These are phyloP conservation scores for Hypomontagnella monticulosa DNA, from an alignment of 495 filamentous ascomycete genomes.

Conservation along the genomic window DNA sequence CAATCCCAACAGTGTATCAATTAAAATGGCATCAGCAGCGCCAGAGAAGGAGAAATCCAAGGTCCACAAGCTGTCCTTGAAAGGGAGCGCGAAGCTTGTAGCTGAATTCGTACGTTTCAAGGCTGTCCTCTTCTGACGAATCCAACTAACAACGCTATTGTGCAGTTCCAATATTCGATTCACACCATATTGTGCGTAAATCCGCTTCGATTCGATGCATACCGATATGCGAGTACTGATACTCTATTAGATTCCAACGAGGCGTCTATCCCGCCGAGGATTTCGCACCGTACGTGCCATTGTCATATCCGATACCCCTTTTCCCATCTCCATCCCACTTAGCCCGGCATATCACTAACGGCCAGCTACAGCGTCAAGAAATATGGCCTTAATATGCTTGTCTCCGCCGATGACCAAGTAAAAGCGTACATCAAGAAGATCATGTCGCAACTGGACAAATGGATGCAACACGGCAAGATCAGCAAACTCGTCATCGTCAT, in stretches of 20 bases:
- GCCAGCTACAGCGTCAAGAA: slow-evolving; percentile 79
- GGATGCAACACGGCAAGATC: slow-evolving; percentile 96
- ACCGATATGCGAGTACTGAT: slow-evolving; percentile 4
- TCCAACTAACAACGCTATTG: slow-evolving; percentile 7
- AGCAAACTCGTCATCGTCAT: slow-evolving; percentile 96
- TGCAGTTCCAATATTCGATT: slow-evolving; percentile 93
- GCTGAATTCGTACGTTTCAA: slow-evolving; percentile 87
- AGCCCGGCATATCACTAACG: slow-evolving; percentile 4
- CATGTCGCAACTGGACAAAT: slow-evolving; percentile 93
- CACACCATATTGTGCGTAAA: slow-evolving; percentile 83
- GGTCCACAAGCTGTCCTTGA: slow-evolving; percentile 91
- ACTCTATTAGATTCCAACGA: slow-evolving; percentile 76
- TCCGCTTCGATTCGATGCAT: slow-evolving; percentile 8
- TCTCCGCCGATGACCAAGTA: slow-evolving; percentile 95
- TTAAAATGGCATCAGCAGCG: slow-evolving; percentile 31
- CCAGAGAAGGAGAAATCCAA: slow-evolving; percentile 85
- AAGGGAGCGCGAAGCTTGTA: slow-evolving; percentile 92
- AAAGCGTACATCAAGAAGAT: slow-evolving; percentile 99
- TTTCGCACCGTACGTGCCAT: slow-evolving; percentile 79
- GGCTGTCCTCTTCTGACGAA: neutral
- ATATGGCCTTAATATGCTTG: slow-evolving; percentile 98
- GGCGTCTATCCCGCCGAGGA: slow-evolving; percentile 98
- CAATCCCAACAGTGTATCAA: neutral
- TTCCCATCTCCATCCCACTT: no score
- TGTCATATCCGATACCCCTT: no score